These are phyloP conservation scores for Areca catechu DNA, from an alignment of 176 grass and related monocot species.

Conservation along the genomic window DNA sequence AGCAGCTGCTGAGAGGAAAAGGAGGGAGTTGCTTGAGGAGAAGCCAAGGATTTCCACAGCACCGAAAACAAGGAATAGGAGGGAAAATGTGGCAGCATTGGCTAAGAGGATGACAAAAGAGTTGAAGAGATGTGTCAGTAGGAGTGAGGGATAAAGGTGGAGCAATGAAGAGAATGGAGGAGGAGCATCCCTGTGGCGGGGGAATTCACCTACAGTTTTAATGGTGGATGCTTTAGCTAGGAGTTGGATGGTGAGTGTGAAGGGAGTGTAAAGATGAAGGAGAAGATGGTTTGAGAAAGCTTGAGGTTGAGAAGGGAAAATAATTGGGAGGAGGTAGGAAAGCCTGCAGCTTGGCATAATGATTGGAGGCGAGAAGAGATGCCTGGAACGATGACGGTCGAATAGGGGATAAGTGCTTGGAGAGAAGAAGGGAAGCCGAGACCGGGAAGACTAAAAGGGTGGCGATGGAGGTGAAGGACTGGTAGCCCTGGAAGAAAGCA, in stretches of 20 bases:
- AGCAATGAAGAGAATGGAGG: slow-evolving; percentile 27
- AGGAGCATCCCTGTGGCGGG: background rate
- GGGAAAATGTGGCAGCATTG: slow-evolving; percentile 68
- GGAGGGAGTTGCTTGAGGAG: slow-evolving; percentile 18
- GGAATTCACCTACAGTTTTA: slow-evolving; percentile 29
- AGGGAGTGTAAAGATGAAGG: slow-evolving; percentile 50
- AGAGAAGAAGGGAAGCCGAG: slow-evolving; percentile 3
- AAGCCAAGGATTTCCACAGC: slow-evolving; percentile 35
- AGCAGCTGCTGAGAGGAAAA: slow-evolving; percentile 53
- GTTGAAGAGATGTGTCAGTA: slow-evolving; percentile 44
- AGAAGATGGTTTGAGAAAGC: slow-evolving; percentile 75
- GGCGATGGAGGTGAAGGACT: slow-evolving; percentile 44
- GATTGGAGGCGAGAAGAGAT: slow-evolving; percentile 34
- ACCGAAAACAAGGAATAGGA: slow-evolving; percentile 62
- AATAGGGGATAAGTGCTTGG: slow-evolving; percentile 19
- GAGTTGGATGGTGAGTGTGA: slow-evolving; percentile 56
- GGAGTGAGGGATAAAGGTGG: slow-evolving; percentile 45
- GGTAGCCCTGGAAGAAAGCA: slow-evolving; percentile 55
- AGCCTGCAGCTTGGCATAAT: slow-evolving; percentile 59
- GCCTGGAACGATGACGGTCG: slow-evolving; percentile 5
- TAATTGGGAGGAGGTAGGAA: slow-evolving; percentile 51
- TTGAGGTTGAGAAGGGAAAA: slow-evolving; percentile 65
- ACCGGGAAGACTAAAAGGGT: slow-evolving; percentile 35
- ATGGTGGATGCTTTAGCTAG: slow-evolving; percentile 64
- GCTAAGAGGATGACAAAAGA: slow-evolving; percentile 49